These are phyloP conservation scores for Ophiostoma sp. DNA, from an alignment of 2,329 filamentous ascomycete species.

Conservation along the genomic window DNA sequence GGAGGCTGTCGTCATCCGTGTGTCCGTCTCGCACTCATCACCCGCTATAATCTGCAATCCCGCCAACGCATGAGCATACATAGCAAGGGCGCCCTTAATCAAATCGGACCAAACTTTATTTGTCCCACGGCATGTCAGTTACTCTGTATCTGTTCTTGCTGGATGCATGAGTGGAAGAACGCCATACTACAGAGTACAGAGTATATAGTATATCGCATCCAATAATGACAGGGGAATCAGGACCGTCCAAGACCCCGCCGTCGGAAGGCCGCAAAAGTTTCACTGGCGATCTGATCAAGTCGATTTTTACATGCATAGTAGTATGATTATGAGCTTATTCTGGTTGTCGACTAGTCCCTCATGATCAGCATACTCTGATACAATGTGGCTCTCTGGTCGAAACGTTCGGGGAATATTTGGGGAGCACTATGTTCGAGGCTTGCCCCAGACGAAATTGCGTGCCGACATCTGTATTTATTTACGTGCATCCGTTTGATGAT, in stretches of 20 bases:
- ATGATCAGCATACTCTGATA: slow-evolving; percentile 13
- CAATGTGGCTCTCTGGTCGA: slow-evolving; percentile 5
- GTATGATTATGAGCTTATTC: not conserved
- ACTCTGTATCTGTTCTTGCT: not conserved
- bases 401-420: slow-evolving; percentile 6
- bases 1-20: not conserved
- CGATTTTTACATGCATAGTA: not conserved
- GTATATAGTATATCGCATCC: not conserved
- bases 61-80: not conserved
- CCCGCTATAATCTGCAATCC: no score
- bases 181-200: no score
- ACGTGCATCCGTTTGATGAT: no score
- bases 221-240: not conserved
- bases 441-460: slow-evolving; percentile 3
- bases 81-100: not conserved
- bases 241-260: not conserved
- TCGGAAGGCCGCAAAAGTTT: not conserved
- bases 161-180: no score
- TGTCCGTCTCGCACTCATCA: not conserved
- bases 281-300: slow-evolving; percentile 1
- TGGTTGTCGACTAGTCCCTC: not conserved
- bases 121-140: not conserved
- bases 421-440: not conserved
- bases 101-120: not conserved
- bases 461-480: not conserved